A percentile compares a stretch with the other conserved stretches of the same genome.
Conservation (phyloP, 495 filamentous ascomycete species). For the Neurospora sublineolata region DNA sequence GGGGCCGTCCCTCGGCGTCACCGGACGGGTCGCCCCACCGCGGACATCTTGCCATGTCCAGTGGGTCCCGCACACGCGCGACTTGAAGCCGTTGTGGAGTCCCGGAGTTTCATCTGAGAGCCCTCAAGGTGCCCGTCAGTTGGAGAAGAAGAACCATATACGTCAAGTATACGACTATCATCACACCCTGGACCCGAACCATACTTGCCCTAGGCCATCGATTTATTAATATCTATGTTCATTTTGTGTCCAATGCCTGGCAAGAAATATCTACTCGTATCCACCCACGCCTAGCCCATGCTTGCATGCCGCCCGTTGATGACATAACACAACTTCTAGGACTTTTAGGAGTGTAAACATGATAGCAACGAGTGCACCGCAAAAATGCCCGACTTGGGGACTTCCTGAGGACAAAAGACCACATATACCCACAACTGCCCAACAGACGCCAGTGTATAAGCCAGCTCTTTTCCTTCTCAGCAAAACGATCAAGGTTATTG, state of each 20-base stretch:
- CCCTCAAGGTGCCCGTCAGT: background rate
- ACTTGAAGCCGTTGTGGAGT: background rate
- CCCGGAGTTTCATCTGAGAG: background rate
- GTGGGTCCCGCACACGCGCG: background rate
- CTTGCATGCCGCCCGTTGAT: background rate
- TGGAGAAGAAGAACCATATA: background rate
- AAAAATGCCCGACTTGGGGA: background rate
- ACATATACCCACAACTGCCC: background rate
- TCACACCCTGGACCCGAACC: background rate
- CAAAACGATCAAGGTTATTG: background rate
- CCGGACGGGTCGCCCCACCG: background rate
- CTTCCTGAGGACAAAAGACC: background rate
- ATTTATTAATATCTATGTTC: background rate
- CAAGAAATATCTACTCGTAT: background rate
- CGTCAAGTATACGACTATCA: background rate
- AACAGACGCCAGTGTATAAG: background rate
- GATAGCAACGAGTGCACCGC: background rate
- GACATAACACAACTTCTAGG: background rate
- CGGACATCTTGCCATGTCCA: background rate
- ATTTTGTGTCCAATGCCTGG: background rate
- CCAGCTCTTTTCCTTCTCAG: background rate
- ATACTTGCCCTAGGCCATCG: background rate
- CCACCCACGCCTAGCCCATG: background rate
- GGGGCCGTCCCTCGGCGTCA: background rate
- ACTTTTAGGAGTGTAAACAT: background rate